Conservation (phyloP, 192 early-diverging fungal species). For the Backusella sp. region DNA sequence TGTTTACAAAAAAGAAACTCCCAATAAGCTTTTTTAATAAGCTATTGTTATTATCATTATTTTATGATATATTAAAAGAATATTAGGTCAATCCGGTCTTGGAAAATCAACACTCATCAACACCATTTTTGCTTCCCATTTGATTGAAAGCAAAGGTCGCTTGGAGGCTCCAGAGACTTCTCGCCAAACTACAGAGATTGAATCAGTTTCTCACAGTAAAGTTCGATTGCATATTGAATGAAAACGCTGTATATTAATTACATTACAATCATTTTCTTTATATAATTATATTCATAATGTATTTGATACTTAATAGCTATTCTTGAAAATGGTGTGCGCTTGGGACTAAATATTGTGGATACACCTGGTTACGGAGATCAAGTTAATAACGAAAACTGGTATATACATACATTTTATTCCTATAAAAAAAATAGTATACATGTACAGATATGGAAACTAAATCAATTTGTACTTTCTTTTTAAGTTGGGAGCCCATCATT, state of each 20-base stretch:
- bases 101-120: conserved; percentile 98
- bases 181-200: conserved; percentile 96
- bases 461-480: conserved; percentile 65
- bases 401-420: conserved; percentile 11
- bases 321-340: conserved; percentile 92
- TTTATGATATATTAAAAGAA: neutral
- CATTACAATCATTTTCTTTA: neutral
- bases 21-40: neutral
- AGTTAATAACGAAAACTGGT: conserved; percentile 98
- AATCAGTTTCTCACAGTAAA: conserved; percentile 84
- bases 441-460: conserved; percentile 62
- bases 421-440: neutral
- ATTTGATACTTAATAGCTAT: conserved; percentile 58
- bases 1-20: neutral
- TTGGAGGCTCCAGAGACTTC: conserved; percentile 74
- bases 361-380: conserved; percentile 98
- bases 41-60: neutral
- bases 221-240: neutral
- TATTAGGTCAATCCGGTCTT: conserved; percentile 86
- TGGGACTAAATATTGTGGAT: conserved; percentile 94
- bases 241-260: no score
- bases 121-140: conserved; percentile 94
- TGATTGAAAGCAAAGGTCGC: conserved; percentile 90
- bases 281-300: neutral
- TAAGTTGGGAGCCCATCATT: conserved; percentile 93